Conservation (phyloP, 768 basidiomycete genomes). For the Tulasnella sp. region DNA sequence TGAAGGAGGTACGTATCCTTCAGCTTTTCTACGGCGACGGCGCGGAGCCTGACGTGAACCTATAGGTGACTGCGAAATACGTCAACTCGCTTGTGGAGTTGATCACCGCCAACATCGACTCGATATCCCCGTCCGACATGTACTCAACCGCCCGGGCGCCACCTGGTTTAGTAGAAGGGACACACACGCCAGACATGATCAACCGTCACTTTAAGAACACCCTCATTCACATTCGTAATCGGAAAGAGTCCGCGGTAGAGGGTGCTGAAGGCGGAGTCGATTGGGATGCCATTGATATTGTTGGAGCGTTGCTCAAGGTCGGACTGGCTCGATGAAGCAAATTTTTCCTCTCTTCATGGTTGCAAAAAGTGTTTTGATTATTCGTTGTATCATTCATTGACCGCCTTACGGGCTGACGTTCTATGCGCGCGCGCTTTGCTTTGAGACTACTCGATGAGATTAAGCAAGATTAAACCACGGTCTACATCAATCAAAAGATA, state of each 20-base stretch:
- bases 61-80: slow-evolving; percentile 91
- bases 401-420: not conserved
- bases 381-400: slow-evolving; percentile 3
- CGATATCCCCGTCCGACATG: slow-evolving; percentile 73
- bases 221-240: slow-evolving; percentile 63
- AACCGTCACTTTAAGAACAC: slow-evolving; percentile 88
- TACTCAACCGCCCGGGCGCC: slow-evolving; percentile 82
- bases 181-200: slow-evolving; percentile 90
- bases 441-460: not conserved
- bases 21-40: not conserved
- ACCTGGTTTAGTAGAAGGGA: slow-evolving; percentile 82
- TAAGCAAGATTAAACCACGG: not conserved
- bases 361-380: not conserved
- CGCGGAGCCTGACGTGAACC: too few relatives aligned
- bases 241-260: slow-evolving; percentile 39
- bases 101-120: slow-evolving; percentile 89
- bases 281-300: slow-evolving; percentile 83
- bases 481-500: slow-evolving; percentile 14
- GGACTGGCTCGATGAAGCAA: slow-evolving; percentile 26
- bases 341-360: not conserved
- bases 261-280: slow-evolving; percentile 37
- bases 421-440: not conserved
- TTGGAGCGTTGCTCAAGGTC: slow-evolving; percentile 84
- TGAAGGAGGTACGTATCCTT: slow-evolving; percentile 61
- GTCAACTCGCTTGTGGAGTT: slow-evolving; percentile 94